Percentiles rank a stretch among this genome's conserved stretches.
Conservation (phyloP, 2,329 filamentous ascomycete species). For the Talaromyces sp. region DNA sequence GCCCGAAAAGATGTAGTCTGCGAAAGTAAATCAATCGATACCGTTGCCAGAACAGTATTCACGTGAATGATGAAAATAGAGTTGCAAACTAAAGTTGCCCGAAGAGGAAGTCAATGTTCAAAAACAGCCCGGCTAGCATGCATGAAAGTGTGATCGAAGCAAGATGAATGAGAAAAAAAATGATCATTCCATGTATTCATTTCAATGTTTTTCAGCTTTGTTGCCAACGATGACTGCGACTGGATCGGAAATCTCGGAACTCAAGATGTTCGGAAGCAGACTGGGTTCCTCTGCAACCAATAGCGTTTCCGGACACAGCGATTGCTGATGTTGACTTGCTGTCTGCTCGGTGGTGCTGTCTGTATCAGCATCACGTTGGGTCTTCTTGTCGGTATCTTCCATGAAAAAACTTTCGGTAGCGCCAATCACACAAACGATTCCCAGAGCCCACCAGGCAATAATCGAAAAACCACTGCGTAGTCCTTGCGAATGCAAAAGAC, state of each 20-base stretch:
- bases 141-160: slow-evolving; percentile 6
- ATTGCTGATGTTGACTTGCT: slow-evolving; percentile 16
- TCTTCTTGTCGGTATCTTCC: slow-evolving; percentile 55
- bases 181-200: background rate
- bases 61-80: background rate
- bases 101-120: slow-evolving; percentile 11
- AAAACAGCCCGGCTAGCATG: slow-evolving; percentile 10
- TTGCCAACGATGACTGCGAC: background rate
- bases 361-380: slow-evolving; percentile 36
- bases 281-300: slow-evolving; percentile 8
- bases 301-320: background rate
- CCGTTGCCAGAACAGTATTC: slow-evolving; percentile 15
- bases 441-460: slow-evolving; percentile 89
- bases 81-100: slow-evolving; percentile 1
- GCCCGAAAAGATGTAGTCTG: background rate
- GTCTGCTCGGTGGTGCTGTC: slow-evolving; percentile 29
- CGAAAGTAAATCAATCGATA: background rate
- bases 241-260: slow-evolving; percentile 5
- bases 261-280: slow-evolving; percentile 9
- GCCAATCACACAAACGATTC: slow-evolving; percentile 69
- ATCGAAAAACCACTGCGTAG: slow-evolving; percentile 78
- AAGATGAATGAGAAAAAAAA: background rate
- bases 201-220: slow-evolving; percentile 6
- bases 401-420: slow-evolving; percentile 73
- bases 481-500: slow-evolving; percentile 76